These are phyloP conservation scores for Notholithocarpus densiflorus DNA, from an alignment of 306 rosid species.

Conservation along the genomic window DNA sequence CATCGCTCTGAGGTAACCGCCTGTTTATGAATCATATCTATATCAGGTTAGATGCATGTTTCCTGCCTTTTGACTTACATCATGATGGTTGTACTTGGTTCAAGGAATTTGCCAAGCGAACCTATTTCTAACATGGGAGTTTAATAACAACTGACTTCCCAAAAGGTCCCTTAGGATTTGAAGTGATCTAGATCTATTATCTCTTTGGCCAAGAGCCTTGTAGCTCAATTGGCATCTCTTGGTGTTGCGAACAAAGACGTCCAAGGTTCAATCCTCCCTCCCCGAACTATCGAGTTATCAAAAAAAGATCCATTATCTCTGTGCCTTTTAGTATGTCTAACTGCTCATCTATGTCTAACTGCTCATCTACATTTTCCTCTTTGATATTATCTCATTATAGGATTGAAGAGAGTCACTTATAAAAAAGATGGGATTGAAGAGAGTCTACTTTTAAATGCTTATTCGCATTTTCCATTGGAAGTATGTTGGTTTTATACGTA, in stretches of 20 bases:
- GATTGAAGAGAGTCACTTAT: conserved; percentile 1
- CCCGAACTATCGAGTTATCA: too few species aligned
- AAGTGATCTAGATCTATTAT: conserved; percentile 1
- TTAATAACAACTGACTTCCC: not conserved
- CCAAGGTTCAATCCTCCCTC: too few species aligned
- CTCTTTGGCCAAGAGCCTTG: not conserved
- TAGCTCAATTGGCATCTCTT: too few species aligned
- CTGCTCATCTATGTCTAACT: conserved; percentile 15
- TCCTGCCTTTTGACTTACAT: not conserved
- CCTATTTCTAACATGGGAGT: not conserved
- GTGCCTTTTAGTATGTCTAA: conserved; percentile 12
- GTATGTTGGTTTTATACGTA: not conserved
- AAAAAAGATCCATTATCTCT: not conserved
- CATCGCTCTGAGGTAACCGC: conserved; percentile 74
- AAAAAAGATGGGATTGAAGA: not conserved
- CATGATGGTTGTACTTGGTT: not conserved
- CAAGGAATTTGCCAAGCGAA: not conserved
- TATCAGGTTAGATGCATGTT: not conserved
- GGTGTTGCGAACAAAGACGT: too few species aligned
- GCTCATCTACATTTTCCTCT: conserved; percentile 14
- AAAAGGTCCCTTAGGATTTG: conserved; percentile 4
- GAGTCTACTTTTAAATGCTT: conserved; percentile 9
- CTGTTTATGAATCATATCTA: not conserved
- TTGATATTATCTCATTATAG: not conserved
- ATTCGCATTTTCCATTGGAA: not conserved